Base-by-base conservation (phyloP, 163 green algal genomes). In the Chlamydomonas reinhardtii region DNA sequence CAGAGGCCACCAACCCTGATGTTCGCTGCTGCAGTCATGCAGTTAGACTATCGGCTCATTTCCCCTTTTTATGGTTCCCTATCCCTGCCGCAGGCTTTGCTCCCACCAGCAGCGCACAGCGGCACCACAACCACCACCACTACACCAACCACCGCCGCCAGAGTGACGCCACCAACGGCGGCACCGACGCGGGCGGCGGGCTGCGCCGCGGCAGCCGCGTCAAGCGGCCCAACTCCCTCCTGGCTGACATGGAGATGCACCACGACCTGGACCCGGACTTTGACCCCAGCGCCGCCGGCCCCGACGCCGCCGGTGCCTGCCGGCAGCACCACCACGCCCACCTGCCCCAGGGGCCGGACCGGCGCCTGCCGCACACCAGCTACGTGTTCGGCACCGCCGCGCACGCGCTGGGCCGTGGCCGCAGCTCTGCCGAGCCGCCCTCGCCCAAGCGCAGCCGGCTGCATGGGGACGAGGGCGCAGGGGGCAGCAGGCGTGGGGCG, bases 211-310 rank as follows among this genome's bases (percentile, higher is more conserved):
- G 79, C 69, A 78, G 68, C 79, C 68, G 79, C 68, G 32, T 72
- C 32, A 77, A 78, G 52, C 79, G 79, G 32, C 79, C 79, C 66
- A 85, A 85, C 79, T 72, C 43, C 14, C 79, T 85, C 17, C 69
- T 85, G 24, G 79, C 79, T 12, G 79, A 77, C 68, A 85, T 85
- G 79, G 68, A 77, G 54, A 39, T 78, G 6, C 29, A 68, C 17
- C 19, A 82, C 20, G 74, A 34, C 35, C 25, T 65, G 25, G 76
- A 75, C 19, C 48, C 48, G 14, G 48, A 56, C 14, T 56, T 56
- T 19, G 48, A 56, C 48, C 48, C 48, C 48, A 56, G 12, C 48
- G 48, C 48, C 48, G 48, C 48, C 14, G 48, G 19, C 14, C 48
- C 48, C 1, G 48, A 56, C 14, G 48, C 48, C 48, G 9, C 11